These are phyloP conservation scores for Flammula alnicola DNA, from an alignment of 1,284 basidiomycete species.

Conservation along the genomic window DNA sequence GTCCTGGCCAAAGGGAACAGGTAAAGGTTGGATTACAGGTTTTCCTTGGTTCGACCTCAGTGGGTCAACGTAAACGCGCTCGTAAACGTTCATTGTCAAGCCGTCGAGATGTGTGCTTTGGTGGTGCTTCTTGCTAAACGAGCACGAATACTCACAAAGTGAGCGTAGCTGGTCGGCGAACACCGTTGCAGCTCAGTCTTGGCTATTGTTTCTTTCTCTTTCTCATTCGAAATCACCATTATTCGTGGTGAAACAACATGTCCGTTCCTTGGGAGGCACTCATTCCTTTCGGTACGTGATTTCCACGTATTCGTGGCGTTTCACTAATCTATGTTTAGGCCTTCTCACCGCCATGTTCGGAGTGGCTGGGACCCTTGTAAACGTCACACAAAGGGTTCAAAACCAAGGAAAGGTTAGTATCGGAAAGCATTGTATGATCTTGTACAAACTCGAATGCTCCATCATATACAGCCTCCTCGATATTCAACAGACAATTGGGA, in stretches of 20 bases:
- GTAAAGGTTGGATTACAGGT: too few relatives aligned
- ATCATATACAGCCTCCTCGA: conserved; percentile 69
- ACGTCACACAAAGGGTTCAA: conserved; percentile 74
- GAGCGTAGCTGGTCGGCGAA: too few relatives aligned
- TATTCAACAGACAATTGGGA: conserved; percentile 91
- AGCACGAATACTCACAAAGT: too few relatives aligned
- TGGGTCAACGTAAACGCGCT: too few relatives aligned
- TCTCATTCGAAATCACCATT: neutral
- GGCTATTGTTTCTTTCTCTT: neutral
- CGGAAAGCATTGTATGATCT: neutral
- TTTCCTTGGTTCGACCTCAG: too few relatives aligned
- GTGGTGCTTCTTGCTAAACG: too few relatives aligned
- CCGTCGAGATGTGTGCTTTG: too few relatives aligned
- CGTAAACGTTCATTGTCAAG: too few relatives aligned
- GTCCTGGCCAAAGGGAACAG: too few relatives aligned
- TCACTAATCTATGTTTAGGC: conserved; percentile 49
- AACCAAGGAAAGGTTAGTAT: conserved; percentile 87
- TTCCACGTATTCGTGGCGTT: conserved; percentile 1
- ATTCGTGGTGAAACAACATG: conserved; percentile 51
- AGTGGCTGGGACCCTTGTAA: conserved; percentile 84
- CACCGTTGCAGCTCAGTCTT: neutral
- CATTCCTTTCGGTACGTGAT: conserved; percentile 85
- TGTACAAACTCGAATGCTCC: neutral
- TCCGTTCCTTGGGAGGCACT: conserved; percentile 95
- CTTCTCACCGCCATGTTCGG: conserved; percentile 89